Percentiles rank a stretch among this genome's conserved stretches.
Evolutionary conservation across 768 basidiomycete species (phyloP).

Genomic region (Termitomyces sp.): DNA sequence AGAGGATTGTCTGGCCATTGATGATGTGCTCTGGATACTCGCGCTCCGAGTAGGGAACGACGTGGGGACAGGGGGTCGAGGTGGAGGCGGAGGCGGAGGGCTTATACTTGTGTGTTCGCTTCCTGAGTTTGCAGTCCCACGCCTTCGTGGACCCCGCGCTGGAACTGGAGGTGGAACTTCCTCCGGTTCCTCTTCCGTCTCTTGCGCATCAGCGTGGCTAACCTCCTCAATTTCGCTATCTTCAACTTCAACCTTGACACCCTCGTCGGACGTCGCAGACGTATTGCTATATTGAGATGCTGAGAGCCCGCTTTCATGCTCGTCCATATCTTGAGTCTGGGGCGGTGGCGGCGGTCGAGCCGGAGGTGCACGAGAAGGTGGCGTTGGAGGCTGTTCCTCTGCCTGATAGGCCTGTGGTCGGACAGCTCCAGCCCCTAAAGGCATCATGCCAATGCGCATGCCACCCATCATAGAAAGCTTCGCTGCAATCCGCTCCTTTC

Average conservation of each 20-base stretch:
- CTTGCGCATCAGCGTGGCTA: slow-evolving; percentile 48
- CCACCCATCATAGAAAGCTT: slow-evolving; percentile 58
- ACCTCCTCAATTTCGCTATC: slow-evolving; percentile 76
- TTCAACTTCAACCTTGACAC: slow-evolving; percentile 64
- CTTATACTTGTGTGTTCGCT: slow-evolving; percentile 24
- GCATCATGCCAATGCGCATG: slow-evolving; percentile 59
- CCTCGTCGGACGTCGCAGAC: slow-evolving; percentile 49
- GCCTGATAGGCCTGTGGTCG: slow-evolving; percentile 31
- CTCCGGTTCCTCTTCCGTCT: slow-evolving; percentile 37
- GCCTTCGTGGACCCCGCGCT: slow-evolving; percentile 34
- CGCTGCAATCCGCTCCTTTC: slow-evolving; percentile 52
- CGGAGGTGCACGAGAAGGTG: slow-evolving; percentile 19
- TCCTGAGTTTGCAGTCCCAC: slow-evolving; percentile 19
- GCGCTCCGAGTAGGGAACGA: slow-evolving; percentile 37
- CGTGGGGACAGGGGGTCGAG: slow-evolving; percentile 50
- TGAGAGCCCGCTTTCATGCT: slow-evolving; percentile 39
- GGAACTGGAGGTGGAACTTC: slow-evolving; percentile 58
- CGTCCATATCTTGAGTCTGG: slow-evolving; percentile 26
- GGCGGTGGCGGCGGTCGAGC: slow-evolving; percentile 29
- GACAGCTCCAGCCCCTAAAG: slow-evolving; percentile 33
- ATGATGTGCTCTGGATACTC: slow-evolving; percentile 34
- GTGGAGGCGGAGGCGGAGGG: slow-evolving; percentile 34
- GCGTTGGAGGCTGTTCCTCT: slow-evolving; percentile 19
- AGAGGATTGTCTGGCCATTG: slow-evolving; percentile 37
- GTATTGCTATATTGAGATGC: slow-evolving; percentile 28